These are phyloP conservation scores for Mariannaea elegans DNA, from an alignment of 2,329 filamentous ascomycete species.

Conservation along the genomic window DNA sequence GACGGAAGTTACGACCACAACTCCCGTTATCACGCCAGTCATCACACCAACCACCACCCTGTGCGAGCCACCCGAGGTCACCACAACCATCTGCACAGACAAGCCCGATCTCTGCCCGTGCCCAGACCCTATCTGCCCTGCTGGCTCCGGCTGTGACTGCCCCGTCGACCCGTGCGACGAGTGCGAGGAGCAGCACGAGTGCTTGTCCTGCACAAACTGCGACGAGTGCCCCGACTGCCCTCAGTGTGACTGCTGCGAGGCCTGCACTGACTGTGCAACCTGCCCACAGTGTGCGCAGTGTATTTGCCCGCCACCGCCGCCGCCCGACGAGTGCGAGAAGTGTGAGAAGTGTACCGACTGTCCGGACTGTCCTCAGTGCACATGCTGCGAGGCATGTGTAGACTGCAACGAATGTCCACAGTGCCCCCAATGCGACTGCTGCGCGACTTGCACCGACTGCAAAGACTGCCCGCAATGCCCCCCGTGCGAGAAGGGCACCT, in stretches of 20 bases:
- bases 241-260: neutral
- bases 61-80: neutral
- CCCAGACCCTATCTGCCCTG: neutral
- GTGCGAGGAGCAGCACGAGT: constrained; percentile 5
- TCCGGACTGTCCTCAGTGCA: neutral
- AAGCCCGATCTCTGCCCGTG: neutral
- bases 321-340: neutral
- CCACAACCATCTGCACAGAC: neutral
- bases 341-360: constrained; percentile 2
- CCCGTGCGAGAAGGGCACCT: neutral
- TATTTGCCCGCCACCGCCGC: neutral
- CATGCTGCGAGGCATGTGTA: neutral
- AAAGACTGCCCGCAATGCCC: neutral
- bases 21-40: neutral
- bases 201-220: neutral
- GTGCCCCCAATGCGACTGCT: neutral
- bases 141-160: neutral
- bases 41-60: neutral
- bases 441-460: neutral
- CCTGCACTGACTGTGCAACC: neutral
- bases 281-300: neutral
- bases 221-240: neutral
- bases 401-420: neutral
- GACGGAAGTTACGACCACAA: neutral
- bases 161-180: constrained; percentile 3